phyloP scores from a whole-genome alignment of 768 basidiomycete genomes.

The Obba rivulosa region DNA sequence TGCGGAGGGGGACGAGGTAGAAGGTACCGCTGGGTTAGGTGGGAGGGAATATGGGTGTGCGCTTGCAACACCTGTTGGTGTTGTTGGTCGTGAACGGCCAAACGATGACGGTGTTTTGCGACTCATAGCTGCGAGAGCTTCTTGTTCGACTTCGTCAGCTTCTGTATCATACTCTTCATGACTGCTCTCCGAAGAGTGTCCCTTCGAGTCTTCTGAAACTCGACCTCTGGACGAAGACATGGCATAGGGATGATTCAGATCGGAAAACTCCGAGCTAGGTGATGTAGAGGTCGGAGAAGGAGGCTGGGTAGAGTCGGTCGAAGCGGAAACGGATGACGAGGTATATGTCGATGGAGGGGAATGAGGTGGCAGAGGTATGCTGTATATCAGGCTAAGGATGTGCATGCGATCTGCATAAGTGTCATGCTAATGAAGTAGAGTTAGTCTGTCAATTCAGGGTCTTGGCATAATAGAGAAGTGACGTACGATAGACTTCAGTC shows the following conservation, averaged over 20 bases:
- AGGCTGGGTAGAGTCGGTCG: slow-evolving; percentile 47
- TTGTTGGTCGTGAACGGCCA: slow-evolving; percentile 3
- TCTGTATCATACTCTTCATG: slow-evolving; percentile 7
- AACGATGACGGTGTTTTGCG: slow-evolving; percentile 3
- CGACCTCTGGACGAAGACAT: slow-evolving; percentile 3
- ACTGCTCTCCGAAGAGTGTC: slow-evolving; percentile 4
- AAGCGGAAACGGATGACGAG: slow-evolving; percentile 35
- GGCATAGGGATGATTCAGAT: not conserved
- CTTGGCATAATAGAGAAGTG: not conserved
- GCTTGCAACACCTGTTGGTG: slow-evolving; percentile 4
- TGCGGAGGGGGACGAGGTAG: not conserved
- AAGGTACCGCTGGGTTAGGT: not conserved
- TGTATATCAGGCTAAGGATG: slow-evolving; percentile 85
- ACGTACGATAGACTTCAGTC: slow-evolving; percentile 85
- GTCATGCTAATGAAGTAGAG: slow-evolving; percentile 59
- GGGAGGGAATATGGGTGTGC: slow-evolving; percentile 15
- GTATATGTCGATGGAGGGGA: slow-evolving; percentile 50
- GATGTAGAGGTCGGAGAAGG: slow-evolving; percentile 46
- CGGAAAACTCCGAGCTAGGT: slow-evolving; percentile 26
- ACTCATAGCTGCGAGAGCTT: too few relatives aligned
- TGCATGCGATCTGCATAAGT: slow-evolving; percentile 95
- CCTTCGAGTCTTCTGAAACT: slow-evolving; percentile 5
- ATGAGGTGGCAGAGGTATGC: slow-evolving; percentile 72
- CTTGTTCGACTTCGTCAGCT: not conserved
- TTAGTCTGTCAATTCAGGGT: not conserved